A percentile compares a stretch with the other conserved stretches of the same genome.
phyloP scores from a whole-genome alignment of 2,329 filamentous ascomycete genomes.

The Cordyceps cateniannulata region DNA sequence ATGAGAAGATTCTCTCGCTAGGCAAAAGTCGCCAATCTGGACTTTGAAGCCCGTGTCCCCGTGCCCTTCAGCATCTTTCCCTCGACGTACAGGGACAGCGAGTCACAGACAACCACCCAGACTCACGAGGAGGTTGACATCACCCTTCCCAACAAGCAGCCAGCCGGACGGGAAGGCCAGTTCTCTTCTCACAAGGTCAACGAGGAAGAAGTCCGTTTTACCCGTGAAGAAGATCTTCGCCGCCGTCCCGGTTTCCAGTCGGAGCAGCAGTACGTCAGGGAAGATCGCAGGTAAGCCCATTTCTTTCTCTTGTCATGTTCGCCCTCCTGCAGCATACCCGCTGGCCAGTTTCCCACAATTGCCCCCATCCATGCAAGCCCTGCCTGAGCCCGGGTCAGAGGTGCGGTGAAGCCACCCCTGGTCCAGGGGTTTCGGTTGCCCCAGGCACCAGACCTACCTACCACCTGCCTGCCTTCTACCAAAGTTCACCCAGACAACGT shows the following conservation, averaged over 20 bases:
- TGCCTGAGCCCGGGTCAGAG: slow-evolving; percentile 8
- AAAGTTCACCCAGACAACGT: too few species aligned
- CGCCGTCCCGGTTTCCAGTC: slow-evolving; percentile 62
- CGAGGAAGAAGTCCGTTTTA: slow-evolving; percentile 80
- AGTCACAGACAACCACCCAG: slow-evolving; percentile 50
- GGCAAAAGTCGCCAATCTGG: slow-evolving; percentile 89
- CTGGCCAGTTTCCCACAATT: slow-evolving; percentile 10
- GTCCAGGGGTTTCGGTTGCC: slow-evolving; percentile 7
- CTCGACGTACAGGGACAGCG: slow-evolving; percentile 77
- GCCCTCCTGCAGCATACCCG: slow-evolving; percentile 1
- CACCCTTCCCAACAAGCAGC: slow-evolving; percentile 61
- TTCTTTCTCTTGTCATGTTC: not conserved
- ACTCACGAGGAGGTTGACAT: slow-evolving; percentile 87
- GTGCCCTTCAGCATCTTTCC: slow-evolving; percentile 99
- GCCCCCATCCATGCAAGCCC: slow-evolving; percentile 2
- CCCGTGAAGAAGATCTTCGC: slow-evolving; percentile 70
- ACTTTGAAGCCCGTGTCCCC: slow-evolving; percentile 99
- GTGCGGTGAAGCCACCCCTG: slow-evolving; percentile 9
- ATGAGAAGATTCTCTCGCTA: slow-evolving; percentile 62
- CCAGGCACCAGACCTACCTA: not conserved
- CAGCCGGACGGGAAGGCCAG: slow-evolving; percentile 98
- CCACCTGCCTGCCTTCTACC: not conserved
- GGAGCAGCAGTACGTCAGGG: slow-evolving; percentile 43
- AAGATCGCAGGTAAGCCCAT: slow-evolving; percentile 49
- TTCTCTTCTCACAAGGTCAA: slow-evolving; percentile 67